Evolutionary conservation across 2,329 filamentous ascomycete genomes (phyloP).

Genomic region (Diaporthe humulicola): DNA sequence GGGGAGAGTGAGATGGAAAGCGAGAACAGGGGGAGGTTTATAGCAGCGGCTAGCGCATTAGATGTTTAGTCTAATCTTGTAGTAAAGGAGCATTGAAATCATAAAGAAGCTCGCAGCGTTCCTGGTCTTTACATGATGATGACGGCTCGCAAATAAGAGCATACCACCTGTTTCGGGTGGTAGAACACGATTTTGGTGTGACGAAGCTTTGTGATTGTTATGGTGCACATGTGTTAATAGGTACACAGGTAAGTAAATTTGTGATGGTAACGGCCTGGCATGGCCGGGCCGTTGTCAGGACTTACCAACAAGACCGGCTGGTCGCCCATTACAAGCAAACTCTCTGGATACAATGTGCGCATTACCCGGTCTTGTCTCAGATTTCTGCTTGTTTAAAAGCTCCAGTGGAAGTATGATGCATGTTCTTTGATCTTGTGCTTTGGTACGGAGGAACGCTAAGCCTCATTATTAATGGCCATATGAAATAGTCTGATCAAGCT

Average conservation of each 20-base stretch:
- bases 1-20: background rate
- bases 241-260: too few relatives aligned
- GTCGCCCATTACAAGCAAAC: background rate
- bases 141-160: too few relatives aligned
- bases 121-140: background rate
- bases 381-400: too few relatives aligned
- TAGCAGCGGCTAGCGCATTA: constrained; percentile 29
- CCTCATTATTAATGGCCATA: too few relatives aligned
- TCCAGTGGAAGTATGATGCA: too few relatives aligned
- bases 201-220: background rate
- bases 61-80: constrained; percentile 27
- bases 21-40: background rate
- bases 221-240: too few relatives aligned
- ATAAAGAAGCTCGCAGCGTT: constrained; percentile 7
- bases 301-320: background rate
- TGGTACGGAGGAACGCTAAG: too few relatives aligned
- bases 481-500: too few relatives aligned
- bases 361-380: too few relatives aligned
- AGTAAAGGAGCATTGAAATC: constrained; percentile 23
- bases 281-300: background rate
- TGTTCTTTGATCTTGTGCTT: too few relatives aligned
- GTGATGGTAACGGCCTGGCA: too few relatives aligned
- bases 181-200: background rate
- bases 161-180: background rate
- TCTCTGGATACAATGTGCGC: too few relatives aligned